phyloP scores from a whole-genome alignment of 1,284 basidiomycete genomes.

The Calocybe gambosa region DNA sequence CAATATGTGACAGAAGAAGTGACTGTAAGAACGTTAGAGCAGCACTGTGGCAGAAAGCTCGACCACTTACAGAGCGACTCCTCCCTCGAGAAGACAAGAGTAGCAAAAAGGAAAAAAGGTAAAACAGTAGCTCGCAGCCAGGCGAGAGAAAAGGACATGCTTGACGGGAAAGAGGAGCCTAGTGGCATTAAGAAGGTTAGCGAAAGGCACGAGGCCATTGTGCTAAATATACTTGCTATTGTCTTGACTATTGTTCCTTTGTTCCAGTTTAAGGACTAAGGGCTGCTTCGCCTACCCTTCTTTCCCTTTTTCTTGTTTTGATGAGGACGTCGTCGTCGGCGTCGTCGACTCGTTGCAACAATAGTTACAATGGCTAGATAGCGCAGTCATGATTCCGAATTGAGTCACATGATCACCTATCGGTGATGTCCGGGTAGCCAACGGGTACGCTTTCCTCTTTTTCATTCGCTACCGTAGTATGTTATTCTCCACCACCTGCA shows the following conservation, averaged over 20 bases:
- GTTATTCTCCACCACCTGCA: constrained; percentile 42
- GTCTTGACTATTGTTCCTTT: no score
- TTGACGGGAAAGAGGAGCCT: constrained; percentile 10
- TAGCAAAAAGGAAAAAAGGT: constrained; percentile 34
- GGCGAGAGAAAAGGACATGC: constrained; percentile 63
- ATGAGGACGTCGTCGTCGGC: neutral
- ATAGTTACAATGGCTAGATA: constrained; percentile 7
- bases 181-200: neutral
- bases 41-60: constrained; percentile 7
- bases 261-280: constrained; percentile 21
- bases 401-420: constrained; percentile 12
- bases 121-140: constrained; percentile 55
- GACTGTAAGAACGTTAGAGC: constrained; percentile 35
- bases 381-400: neutral
- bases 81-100: constrained; percentile 41
- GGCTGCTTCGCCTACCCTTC: neutral
- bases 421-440: constrained; percentile 16
- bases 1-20: constrained; percentile 89
- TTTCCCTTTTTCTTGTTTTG: neutral
- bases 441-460: constrained; percentile 15
- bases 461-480: constrained; percentile 24
- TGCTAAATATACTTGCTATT: constrained; percentile 20
- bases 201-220: constrained; percentile 16
- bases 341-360: neutral
- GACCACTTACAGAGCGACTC: constrained; percentile 50